Conservation (phyloP, 192 early-diverging fungal genomes). For the Rhizophagus prolifer region DNA sequence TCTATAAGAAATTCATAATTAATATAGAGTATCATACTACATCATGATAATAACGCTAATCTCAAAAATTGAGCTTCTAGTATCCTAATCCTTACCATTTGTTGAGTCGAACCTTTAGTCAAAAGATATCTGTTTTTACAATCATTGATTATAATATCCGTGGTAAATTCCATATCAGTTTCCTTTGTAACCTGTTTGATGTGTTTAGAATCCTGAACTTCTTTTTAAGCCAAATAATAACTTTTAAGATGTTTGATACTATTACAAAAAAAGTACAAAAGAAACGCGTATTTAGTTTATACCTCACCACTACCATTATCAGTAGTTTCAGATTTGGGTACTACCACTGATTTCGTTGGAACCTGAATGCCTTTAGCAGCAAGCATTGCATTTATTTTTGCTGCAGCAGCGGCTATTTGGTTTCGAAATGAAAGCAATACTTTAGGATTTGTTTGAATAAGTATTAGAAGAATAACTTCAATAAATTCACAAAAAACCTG, state of each 20-base stretch:
- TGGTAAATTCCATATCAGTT: constrained; percentile 50
- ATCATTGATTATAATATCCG: constrained; percentile 80
- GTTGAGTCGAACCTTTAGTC: constrained; percentile 75
- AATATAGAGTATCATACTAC: background rate
- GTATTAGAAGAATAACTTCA: background rate
- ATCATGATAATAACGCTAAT: background rate
- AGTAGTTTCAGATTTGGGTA: background rate
- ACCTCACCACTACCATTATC: constrained; percentile 1
- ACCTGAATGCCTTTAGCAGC: constrained; percentile 52
- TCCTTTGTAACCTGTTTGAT: constrained; percentile 31
- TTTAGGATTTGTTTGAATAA: background rate
- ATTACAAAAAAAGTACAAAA: background rate
- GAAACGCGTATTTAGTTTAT: background rate
- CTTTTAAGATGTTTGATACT: no score
- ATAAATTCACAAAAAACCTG: constrained; percentile 4
- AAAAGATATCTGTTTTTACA: constrained; percentile 76
- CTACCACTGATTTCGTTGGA: constrained; percentile 19
- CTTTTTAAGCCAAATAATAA: no score
- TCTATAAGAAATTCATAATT: constrained; percentile 29
- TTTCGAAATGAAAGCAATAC: background rate
- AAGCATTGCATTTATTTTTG: constrained; percentile 55
- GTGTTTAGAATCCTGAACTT: background rate
- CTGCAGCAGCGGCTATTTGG: constrained; percentile 47
- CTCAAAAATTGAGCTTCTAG: background rate
- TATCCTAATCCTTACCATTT: constrained; percentile 38